Conservation (phyloP, 73 alveolate species). For the Tetrahymena elliotti region DNA sequence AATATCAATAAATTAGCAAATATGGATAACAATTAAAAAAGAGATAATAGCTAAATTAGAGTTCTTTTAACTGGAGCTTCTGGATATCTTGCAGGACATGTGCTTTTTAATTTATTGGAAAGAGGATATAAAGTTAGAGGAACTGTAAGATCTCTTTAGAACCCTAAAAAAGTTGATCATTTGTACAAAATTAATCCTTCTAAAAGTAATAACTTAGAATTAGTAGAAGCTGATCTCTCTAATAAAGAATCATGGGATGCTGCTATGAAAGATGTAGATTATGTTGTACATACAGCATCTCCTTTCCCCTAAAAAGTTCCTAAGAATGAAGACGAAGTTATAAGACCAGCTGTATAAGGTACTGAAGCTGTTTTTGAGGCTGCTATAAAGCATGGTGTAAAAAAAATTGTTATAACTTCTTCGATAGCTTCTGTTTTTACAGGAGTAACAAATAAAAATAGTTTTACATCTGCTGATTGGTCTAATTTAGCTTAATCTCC, state of each 20-base stretch:
- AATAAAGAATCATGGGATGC: conserved; percentile 30
- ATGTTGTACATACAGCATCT: conserved; percentile 62
- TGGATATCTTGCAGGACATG: not conserved
- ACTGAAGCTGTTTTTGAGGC: conserved; percentile 48
- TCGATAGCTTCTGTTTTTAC: conserved; percentile 20
- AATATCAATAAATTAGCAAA: not conserved
- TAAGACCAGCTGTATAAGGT: conserved; percentile 62
- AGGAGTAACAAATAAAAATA: not conserved
- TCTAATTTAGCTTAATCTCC: not conserved
- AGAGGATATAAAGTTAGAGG: conserved; percentile 42
- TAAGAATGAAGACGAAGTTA: conserved; percentile 48
- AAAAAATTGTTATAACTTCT: conserved; percentile 52
- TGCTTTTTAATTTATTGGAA: not conserved
- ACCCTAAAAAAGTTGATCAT: conserved; percentile 43
- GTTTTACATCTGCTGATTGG: not conserved
- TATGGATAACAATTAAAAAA: not conserved
- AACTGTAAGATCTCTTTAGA: conserved; percentile 47
- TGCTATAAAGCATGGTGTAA: conserved; percentile 35
- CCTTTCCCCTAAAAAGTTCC: conserved; percentile 55
- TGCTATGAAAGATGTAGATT: conserved; percentile 42
- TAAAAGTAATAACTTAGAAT: conserved; percentile 12
- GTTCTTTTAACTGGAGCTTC: not conserved
- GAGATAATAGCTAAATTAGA: not conserved
- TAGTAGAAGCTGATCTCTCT: conserved; percentile 44
- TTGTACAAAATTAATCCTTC: conserved; percentile 35